These are phyloP conservation scores for Ceratocystis harringtonii DNA, from an alignment of 2,329 filamentous ascomycete genomes.

Conservation along the genomic window DNA sequence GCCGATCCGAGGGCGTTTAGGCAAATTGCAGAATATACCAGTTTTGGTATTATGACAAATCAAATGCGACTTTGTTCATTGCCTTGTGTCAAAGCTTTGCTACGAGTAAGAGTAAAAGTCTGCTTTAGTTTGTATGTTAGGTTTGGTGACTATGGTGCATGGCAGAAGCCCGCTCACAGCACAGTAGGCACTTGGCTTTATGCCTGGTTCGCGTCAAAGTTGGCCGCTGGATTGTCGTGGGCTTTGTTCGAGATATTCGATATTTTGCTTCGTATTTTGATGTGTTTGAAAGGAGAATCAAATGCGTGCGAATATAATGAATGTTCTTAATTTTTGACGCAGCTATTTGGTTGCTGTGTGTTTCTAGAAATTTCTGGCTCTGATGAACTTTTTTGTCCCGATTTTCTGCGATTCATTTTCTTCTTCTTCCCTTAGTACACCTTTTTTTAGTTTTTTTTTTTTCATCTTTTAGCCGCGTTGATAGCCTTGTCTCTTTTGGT, in stretches of 20 bases:
- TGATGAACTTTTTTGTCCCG: not conserved
- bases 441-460: constrained; percentile 5
- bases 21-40: not conserved
- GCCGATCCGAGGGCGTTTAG: not conserved
- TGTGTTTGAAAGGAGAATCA: not conserved
- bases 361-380: not conserved
- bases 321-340: not conserved
- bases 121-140: not conserved
- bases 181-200: not conserved
- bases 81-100: not conserved
- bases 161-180: no score
- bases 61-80: not conserved
- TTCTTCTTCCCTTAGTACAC: not conserved
- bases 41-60: not conserved
- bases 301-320: not conserved
- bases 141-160: no score
- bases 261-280: not conserved
- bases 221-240: not conserved
- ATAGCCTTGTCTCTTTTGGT: constrained; percentile 1
- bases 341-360: not conserved
- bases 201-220: not conserved
- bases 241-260: not conserved
- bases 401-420: not conserved
- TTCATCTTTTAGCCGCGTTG: not conserved
- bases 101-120: not conserved